A percentile compares a stretch with the other conserved stretches of the same genome.
phyloP scores from a whole-genome alignment of 2,329 filamentous ascomycete species.

The Zalaria sp. region DNA sequence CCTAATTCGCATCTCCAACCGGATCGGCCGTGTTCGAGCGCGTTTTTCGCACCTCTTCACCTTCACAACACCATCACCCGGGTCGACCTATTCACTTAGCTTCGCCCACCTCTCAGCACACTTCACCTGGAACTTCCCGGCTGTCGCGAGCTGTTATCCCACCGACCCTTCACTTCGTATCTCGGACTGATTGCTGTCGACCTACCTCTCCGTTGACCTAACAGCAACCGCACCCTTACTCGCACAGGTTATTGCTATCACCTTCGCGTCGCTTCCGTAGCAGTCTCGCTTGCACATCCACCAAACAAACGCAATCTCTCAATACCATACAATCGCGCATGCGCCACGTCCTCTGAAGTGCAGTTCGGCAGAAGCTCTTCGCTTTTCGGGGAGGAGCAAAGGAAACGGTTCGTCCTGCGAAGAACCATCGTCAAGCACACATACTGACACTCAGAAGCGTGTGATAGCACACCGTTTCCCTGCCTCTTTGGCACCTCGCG shows the following conservation, averaged over 20 bases:
- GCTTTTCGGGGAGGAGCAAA: conserved; percentile 6
- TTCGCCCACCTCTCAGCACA: conserved; percentile 9
- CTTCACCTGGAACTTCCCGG: not conserved
- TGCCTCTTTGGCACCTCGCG: conserved; percentile 19
- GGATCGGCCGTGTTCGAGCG: too few species aligned
- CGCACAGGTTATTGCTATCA: not conserved
- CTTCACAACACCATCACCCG: not conserved
- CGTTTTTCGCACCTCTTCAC: not conserved
- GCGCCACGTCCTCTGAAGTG: too few species aligned
- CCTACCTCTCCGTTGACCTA: too few species aligned
- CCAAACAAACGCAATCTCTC: too few species aligned
- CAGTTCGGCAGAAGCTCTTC: conserved; percentile 5
- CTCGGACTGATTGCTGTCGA: too few species aligned
- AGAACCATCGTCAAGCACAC: not conserved
- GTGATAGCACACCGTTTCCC: conserved; percentile 27
- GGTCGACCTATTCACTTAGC: conserved; percentile 22
- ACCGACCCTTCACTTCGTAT: too few species aligned
- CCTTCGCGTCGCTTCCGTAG: conserved; percentile 2
- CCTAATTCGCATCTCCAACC: too few species aligned
- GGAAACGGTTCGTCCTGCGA: conserved; percentile 6
- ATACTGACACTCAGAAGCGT: conserved; percentile 11
- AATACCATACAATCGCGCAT: too few species aligned
- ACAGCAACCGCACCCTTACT: too few species aligned
- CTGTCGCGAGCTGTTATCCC: not conserved
- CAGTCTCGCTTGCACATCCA: not conserved